A percentile compares a stretch with the other conserved stretches of the same genome.
phyloP scores from a whole-genome alignment of 2,329 filamentous ascomycete species.

The Sordariomycetes sp. region DNA sequence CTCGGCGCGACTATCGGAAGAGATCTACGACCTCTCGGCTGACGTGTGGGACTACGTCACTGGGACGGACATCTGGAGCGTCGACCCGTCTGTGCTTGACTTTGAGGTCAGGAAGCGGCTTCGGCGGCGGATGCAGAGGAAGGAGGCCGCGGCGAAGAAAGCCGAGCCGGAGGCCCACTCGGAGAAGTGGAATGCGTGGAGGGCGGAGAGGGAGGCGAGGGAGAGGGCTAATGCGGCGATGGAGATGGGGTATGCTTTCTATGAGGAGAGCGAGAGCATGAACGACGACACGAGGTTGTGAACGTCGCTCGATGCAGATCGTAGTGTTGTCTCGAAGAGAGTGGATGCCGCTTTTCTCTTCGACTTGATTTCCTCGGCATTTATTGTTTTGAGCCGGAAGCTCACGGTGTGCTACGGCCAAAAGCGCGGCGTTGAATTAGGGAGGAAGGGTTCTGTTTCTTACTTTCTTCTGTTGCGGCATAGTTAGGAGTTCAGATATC shows the following conservation, averaged over 20 bases:
- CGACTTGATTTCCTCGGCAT: not conserved
- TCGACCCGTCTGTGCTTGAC: conserved; percentile 27
- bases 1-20: conserved; percentile 22
- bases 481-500: not conserved
- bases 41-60: conserved; percentile 32
- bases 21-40: conserved; percentile 30
- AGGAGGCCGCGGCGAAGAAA: conserved; percentile 24
- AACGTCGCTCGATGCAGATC: not conserved
- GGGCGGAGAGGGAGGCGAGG: conserved; percentile 21
- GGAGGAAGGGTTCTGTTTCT: not conserved
- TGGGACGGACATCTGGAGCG: conserved; percentile 28
- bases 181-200: conserved; percentile 31
- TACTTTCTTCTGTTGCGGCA: not conserved
- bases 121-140: conserved; percentile 34
- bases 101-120: conserved; percentile 33
- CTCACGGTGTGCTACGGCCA: not conserved
- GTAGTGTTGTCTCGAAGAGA: not conserved
- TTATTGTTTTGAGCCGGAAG: not conserved
- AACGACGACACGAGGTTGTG: not conserved
- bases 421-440: not conserved
- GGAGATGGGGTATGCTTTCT: conserved; percentile 24
- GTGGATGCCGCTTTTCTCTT: not conserved
- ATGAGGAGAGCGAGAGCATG: conserved; percentile 16
- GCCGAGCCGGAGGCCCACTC: conserved; percentile 24
- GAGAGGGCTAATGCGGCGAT: conserved; percentile 24